Evolutionary conservation across 192 early-diverging fungal genomes (phyloP).

Genomic region (Backusella tuberculispora): DNA sequence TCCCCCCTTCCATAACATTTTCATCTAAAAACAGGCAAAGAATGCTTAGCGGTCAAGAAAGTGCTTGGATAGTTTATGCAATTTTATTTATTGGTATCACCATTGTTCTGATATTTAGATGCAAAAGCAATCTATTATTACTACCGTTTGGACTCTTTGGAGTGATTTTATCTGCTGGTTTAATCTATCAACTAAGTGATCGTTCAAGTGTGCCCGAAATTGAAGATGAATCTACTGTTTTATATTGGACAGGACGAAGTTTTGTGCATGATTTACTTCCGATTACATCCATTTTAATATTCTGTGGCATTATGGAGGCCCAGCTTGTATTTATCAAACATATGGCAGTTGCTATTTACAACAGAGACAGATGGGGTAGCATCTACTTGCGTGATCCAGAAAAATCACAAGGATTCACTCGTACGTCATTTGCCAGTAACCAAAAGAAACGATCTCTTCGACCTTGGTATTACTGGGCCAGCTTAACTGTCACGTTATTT

Average conservation of each 20-base stretch:
- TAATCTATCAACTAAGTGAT: neutral
- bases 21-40: slow-evolving; percentile 16
- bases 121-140: neutral
- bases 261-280: neutral
- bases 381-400: slow-evolving; percentile 24
- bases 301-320: slow-evolving; percentile 22
- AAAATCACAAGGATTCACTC: slow-evolving; percentile 23
- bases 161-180: neutral
- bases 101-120: neutral
- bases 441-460: neutral
- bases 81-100: slow-evolving; percentile 2
- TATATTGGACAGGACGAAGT: neutral
- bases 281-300: neutral
- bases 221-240: neutral
- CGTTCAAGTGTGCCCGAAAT: neutral
- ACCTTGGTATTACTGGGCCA: slow-evolving; percentile 17
- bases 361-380: slow-evolving; percentile 21
- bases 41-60: slow-evolving; percentile 23
- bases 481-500: slow-evolving; percentile 3
- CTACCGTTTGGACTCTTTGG: slow-evolving; percentile 5
- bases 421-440: neutral
- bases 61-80: slow-evolving; percentile 10
- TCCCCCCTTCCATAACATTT: neutral
- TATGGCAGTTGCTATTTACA: slow-evolving; percentile 21
- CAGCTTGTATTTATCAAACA: slow-evolving; percentile 26